Conservation (phyloP, 176 grass and related monocot species). For the Dendrocalamus sinicus region DNA sequence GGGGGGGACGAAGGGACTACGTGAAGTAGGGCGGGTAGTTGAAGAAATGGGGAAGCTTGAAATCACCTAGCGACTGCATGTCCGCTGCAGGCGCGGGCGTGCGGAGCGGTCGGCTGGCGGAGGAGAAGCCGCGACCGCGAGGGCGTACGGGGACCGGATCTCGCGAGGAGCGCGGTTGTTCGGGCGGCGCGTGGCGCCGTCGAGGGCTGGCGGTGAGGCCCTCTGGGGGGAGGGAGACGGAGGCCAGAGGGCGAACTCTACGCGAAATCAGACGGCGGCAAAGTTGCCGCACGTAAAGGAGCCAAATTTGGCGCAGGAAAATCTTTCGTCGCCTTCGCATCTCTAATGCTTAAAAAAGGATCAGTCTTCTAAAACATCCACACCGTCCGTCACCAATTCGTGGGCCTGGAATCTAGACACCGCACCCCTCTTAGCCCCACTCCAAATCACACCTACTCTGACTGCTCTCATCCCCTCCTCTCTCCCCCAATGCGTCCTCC, state of each 20-base stretch:
- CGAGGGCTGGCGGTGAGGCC: neutral
- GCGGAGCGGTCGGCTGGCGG: neutral
- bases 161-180: neutral
- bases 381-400: no score
- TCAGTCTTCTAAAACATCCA: no score
- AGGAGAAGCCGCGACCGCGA: neutral
- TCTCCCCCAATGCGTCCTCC: no score
- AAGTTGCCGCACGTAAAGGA: no score
- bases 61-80: slow-evolving; percentile 67
- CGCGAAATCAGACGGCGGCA: neutral
- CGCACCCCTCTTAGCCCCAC: no score
- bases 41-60: slow-evolving; percentile 80
- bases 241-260: neutral
- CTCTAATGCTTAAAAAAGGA: no score
- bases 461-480: no score
- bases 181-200: neutral
- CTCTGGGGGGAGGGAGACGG: neutral
- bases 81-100: neutral
- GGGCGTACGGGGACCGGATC: neutral
- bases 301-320: no score
- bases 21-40: slow-evolving; percentile 96
- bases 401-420: no score
- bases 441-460: no score
- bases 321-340: no score
- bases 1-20: slow-evolving; percentile 48